phyloP scores from a whole-genome alignment of 129 eudicot species.

The Solidago caesia region DNA sequence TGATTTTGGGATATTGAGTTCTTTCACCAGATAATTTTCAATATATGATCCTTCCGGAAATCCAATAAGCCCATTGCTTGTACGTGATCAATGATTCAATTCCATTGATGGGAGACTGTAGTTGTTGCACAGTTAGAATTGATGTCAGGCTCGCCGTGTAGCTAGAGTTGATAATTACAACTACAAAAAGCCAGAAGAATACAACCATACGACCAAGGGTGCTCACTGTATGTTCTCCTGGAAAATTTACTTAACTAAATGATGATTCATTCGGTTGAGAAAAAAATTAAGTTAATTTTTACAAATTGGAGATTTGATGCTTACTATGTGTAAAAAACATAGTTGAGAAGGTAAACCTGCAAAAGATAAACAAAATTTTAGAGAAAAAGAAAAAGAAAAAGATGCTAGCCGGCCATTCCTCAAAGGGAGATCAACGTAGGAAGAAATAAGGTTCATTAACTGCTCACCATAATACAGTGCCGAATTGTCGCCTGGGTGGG shows the following conservation, averaged over 20 bases:
- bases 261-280: background rate
- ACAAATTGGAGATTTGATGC: background rate
- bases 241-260: background rate
- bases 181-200: background rate
- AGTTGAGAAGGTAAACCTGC: conserved; percentile 8
- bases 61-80: background rate
- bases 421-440: background rate
- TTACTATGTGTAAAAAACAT: background rate
- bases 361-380: background rate
- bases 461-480: background rate
- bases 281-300: background rate
- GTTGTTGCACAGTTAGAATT: background rate
- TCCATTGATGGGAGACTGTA: background rate
- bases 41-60: background rate
- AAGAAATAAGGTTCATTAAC: background rate
- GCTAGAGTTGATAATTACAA: background rate
- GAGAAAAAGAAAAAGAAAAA: too few relatives aligned
- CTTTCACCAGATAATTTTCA: background rate
- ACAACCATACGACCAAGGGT: conserved; percentile 1
- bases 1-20: background rate
- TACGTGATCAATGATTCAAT: conserved; percentile 1
- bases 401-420: too few relatives aligned
- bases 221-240: background rate
- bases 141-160: conserved; percentile 5
- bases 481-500: background rate